Conservation (phyloP, 352 stramenopile species). For the Poterioochromonas sp. region DNA sequence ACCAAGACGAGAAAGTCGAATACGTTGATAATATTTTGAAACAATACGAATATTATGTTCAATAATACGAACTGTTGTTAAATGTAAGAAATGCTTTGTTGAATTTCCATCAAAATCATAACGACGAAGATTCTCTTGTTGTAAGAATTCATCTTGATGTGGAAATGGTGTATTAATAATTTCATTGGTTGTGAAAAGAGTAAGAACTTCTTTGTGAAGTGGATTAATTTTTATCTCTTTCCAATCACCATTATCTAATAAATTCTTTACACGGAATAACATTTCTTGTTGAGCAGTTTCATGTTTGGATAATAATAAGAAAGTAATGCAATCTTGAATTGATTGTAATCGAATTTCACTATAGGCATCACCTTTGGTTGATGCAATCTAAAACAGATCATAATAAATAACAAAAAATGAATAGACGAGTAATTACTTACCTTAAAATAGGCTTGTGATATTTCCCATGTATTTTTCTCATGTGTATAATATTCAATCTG, state of each 20-base stretch:
- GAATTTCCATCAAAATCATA: too few relatives aligned
- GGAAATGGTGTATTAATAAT: constrained; percentile 87
- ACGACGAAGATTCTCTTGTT: too few relatives aligned
- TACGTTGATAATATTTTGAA: constrained; percentile 87
- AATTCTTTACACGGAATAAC: constrained; percentile 55
- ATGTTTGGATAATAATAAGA: constrained; percentile 60
- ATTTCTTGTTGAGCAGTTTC: constrained; percentile 65
- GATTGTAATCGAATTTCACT: constrained; percentile 39
- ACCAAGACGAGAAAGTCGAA: constrained; percentile 78
- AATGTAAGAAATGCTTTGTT: constrained; percentile 56
- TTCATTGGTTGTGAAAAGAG: constrained; percentile 88
- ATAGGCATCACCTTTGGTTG: constrained; percentile 47
- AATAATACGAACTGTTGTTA: constrained; percentile 70
- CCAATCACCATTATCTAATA: constrained; percentile 23
- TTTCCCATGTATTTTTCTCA: constrained; percentile 86
- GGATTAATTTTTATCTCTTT: not conserved
- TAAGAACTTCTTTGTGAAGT: constrained; percentile 46
- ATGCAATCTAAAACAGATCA: not conserved
- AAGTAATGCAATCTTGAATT: constrained; percentile 60
- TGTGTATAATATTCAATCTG: constrained; percentile 89
- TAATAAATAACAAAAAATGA: not conserved
- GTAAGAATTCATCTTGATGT: constrained; percentile 67
- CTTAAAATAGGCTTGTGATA: constrained; percentile 57
- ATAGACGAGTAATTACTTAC: not conserved
- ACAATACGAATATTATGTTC: constrained; percentile 94